Evolutionary conservation across 2,329 filamentous ascomycete species (phyloP), one percentile per base, ranked within the genome.

Genomic region (Diaporthe caulivora): DNA sequence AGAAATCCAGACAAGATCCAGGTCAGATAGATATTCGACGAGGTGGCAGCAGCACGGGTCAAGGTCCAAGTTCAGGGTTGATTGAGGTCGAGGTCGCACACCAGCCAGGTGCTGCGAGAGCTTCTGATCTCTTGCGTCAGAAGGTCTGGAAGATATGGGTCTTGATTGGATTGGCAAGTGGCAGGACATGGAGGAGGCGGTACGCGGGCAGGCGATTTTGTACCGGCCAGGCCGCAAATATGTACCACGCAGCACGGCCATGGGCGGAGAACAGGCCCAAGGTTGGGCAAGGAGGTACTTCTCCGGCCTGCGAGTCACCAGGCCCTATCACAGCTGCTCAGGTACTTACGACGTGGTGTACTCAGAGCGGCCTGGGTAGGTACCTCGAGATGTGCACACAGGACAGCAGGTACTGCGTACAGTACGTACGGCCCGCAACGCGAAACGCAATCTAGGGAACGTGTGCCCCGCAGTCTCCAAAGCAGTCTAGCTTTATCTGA

Each of bases 41-140:
- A 40, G 31, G 34, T 51, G 68, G 26, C 55, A 55, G 34, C n/a
- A 40, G 42, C 24, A 18, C 51, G n/a, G 70, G 62, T 64, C 55
- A 31, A 21, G 29, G 40, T 31, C 54, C 54, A 51, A 57, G 54
- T 17, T 29, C 24, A 47, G 58, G 68, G 60, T 60, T 44, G 42
- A 31, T 60, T 44, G 42, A 31, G 21, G 44, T 51, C 44, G n/a
- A 21, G 55, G 31, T 42, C n/a, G 70, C 8, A 31, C 44, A 47
- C 70, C 34, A 71, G 31, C 69, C 34, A 64, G 57, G 60, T 53
- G 68, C 42, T 31, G 67, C 58, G 58, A 73, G 67, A 75, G 44
- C 55, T 71, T 72, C 71, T 64, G 68, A 60, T 71, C 65, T 75
- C 58, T 75, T 73, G 73, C 73, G 73, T 75, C 73, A 75, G 65